A percentile compares a stretch with the other conserved stretches of the same genome.
phyloP scores from a whole-genome alignment of 2,329 filamentous ascomycete species.

The Clonostachys solani region DNA sequence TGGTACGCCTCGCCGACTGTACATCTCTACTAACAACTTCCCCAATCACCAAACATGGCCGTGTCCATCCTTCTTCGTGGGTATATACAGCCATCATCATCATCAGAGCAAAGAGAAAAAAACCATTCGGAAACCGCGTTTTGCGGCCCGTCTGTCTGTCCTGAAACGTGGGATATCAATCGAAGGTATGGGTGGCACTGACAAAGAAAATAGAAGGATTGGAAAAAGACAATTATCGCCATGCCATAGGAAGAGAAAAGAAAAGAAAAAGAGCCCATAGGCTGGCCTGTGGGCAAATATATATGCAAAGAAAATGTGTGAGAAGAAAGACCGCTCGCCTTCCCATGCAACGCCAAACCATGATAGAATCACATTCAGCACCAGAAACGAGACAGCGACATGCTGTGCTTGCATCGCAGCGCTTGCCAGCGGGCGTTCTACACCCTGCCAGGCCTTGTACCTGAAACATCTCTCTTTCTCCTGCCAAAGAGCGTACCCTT shows the following conservation, averaged over 20 bases:
- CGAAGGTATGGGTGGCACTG: too few relatives aligned
- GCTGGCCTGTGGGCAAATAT: not conserved
- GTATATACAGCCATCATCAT: too few relatives aligned
- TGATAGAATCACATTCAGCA: slow-evolving; percentile 3
- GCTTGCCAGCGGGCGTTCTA: not conserved
- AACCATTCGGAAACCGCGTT: too few relatives aligned
- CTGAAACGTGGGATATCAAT: too few relatives aligned
- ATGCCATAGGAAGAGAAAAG: not conserved
- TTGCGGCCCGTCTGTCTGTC: too few relatives aligned
- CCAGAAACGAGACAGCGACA: slow-evolving; percentile 4
- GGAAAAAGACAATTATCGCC: not conserved
- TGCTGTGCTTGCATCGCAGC: not conserved
- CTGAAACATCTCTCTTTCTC: slow-evolving; percentile 26
- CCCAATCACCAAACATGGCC: too few relatives aligned
- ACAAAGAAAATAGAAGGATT: slow-evolving; percentile 1
- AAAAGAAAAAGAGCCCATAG: not conserved
- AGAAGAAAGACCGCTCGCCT: too few relatives aligned
- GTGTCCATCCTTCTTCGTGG: too few relatives aligned
- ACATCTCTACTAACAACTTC: too few relatives aligned
- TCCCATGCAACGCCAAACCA: not conserved
- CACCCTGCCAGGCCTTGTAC: slow-evolving; percentile 1
- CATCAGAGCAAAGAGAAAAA: too few relatives aligned
- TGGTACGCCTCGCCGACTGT: too few relatives aligned
- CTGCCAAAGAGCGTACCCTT: slow-evolving; percentile 42
- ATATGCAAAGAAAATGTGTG: too few relatives aligned